Evolutionary conservation across 2,329 filamentous ascomycete species (phyloP).

Genomic region (Diatrype stigma): DNA sequence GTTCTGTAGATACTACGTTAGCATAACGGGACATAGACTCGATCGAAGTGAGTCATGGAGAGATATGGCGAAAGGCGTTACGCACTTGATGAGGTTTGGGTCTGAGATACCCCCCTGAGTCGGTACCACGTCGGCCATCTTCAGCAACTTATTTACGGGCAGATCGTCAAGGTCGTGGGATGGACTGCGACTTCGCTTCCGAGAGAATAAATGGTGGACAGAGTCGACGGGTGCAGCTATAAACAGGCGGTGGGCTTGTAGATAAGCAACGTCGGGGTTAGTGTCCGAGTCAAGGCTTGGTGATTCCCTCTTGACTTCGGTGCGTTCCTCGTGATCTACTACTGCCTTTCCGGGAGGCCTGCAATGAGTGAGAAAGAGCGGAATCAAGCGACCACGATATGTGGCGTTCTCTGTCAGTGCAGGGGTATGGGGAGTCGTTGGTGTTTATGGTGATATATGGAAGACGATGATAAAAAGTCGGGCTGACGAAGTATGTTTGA

Average conservation of each 20-base stretch:
- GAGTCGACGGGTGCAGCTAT: not conserved
- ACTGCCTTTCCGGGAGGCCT: not conserved
- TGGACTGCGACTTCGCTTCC: constrained; percentile 8
- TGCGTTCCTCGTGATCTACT: not conserved
- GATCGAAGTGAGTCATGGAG: constrained; percentile 7
- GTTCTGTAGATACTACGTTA: constrained; percentile 51
- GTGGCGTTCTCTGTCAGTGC: not conserved
- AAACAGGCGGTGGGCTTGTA: not conserved
- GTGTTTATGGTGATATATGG: not conserved
- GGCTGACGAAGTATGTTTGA: not conserved
- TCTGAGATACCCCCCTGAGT: constrained; percentile 59
- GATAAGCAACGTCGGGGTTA: not conserved
- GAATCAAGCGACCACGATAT: not conserved
- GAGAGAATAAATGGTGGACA: constrained; percentile 2
- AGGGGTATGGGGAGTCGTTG: too few species aligned
- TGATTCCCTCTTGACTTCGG: not conserved
- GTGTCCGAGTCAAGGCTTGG: not conserved
- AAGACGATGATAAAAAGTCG: not conserved
- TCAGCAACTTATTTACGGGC: constrained; percentile 5
- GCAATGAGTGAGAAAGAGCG: not conserved
- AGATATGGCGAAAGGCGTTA: constrained; percentile 15
- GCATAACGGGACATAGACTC: constrained; percentile 3
- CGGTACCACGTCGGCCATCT: constrained; percentile 31
- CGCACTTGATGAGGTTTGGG: constrained; percentile 62
- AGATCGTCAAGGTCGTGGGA: constrained; percentile 10